Base-by-base conservation (phyloP, 495 filamentous ascomycete genomes). In the Polyplosphaeria fusca region DNA sequence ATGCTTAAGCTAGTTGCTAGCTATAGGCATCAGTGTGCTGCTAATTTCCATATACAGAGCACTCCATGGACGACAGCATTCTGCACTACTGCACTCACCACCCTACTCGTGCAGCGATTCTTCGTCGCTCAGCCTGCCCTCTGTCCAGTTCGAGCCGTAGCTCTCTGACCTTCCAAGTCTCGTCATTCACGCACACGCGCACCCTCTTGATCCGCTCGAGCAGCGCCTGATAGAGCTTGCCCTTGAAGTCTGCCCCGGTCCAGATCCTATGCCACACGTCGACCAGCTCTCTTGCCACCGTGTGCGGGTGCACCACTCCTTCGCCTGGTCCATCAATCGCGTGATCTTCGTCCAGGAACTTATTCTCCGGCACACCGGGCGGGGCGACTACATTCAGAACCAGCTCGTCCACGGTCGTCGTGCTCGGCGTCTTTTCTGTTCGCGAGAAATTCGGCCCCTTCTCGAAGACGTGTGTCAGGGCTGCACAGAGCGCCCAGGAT, bases 241-340 rank as follows among this genome's bases (percentile, higher is more conserved):
- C 52, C 39, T 47, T 51, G 28, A 30, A 48, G 35, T 50, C 42
- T 11, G 43, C 32, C 5, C n/a, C 52, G 16, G 18, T 26, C 56
- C 62, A 65, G 12, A 65, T 57, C 40, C 46, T 52, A 26, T 60
- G 52, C 62, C 62, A 65, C 2, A 65, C 57, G 35, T 53, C 53
- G 7, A 61, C 41, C 23, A 65, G 24, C 16, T 60, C 56, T 12
- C 39, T 39, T 9, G 57, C 57, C 5, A 65, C 62, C 16, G 48
- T 57, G 1, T 26, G 40, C 11, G 61, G 61, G 48, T 64, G 55
- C n/a, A 64, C 51, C 20, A 64, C 5, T n/a, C 61, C 61, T 2
- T 51, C 56, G 22, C 24, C 26, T 5, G 30, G 14, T 9, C 30
- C 44, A 11, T 50, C 44, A 12, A 30, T 22, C 1, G 47, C 24